Base-by-base conservation (phyloP, 2,329 filamentous ascomycete species). In the Penicillium rolfsii region DNA sequence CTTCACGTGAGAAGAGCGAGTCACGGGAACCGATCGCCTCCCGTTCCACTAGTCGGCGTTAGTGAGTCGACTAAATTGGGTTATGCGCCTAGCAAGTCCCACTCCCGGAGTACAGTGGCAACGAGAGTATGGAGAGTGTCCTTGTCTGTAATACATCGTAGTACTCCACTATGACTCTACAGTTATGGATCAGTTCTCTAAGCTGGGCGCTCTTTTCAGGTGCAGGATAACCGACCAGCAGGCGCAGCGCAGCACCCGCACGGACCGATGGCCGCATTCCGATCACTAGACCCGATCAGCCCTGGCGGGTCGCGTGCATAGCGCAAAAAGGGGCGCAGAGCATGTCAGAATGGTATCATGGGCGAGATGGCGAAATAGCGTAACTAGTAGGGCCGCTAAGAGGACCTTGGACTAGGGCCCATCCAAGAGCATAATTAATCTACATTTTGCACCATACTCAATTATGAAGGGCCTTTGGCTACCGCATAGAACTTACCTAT, bases 211-310 rank as follows among this genome's bases (percentile, higher is more conserved):
- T 16, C 28, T 50, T 14, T 35, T 35, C 48, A 50, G 48, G 48
- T 30, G 48, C 48, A 33, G 14, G 16, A 35, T 33, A 26, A 40
- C 19, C 33, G 50, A 53, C 33, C 22, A 52, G 19, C 41, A 46
- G 41, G 53, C 50, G 35, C 50, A 41, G 22, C 7, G n/a, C 52
- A 43, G 40, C n/a, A 55, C 24, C 53, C 53, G 59, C 62, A 64
- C 59, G 59, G 61, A 61, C 58, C 52, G 36, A 45, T 58, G 48
- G 41, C 41, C 43, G 38, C 52, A 63, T 61, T 61, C 58, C 58
- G 61, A 63, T 63, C 61, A 59, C 54, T 61, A 41, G 58, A 48
- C 40, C 55, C 36, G 55, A 58, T 55, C 56, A 57, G 48, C 46
- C 56, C 48, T 36, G 57, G 36, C 43, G 58, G 58, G 57, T 54